Conservation (phyloP, 2,329 filamentous ascomycete species). For the Penicillium nordicum region DNA sequence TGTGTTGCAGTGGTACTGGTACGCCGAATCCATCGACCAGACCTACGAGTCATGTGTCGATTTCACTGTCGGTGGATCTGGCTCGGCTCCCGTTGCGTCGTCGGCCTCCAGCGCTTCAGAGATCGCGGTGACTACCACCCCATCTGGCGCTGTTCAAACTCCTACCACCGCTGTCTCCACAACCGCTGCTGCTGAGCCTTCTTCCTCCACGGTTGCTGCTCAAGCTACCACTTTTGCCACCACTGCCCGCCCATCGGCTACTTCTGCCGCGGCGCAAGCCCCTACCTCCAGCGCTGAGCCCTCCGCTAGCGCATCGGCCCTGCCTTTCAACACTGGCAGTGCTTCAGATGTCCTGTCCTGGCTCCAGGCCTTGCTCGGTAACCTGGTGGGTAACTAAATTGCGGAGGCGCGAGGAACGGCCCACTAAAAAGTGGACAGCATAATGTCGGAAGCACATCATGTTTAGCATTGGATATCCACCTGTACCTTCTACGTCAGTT, state of each 20-base stretch:
- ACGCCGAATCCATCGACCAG: constrained; percentile 33
- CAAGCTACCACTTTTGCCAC: constrained; percentile 19
- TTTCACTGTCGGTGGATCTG: constrained; percentile 28
- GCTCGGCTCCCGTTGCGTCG: constrained; percentile 3
- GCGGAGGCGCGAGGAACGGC: neutral
- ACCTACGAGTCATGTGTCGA: constrained; percentile 38
- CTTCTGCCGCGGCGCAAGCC: neutral
- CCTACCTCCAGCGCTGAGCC: neutral
- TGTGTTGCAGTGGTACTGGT: constrained; percentile 39
- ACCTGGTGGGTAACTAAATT: constrained; percentile 16
- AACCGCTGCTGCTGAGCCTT: constrained; percentile 1
- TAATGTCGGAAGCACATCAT: neutral
- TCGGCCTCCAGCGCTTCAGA: neutral
- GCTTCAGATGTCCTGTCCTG: constrained; percentile 14
- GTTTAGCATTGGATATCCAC: neutral
- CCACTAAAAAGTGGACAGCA: neutral
- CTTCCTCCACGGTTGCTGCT: neutral
- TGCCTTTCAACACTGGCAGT: constrained; percentile 15
- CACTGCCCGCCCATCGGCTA: constrained; percentile 11
- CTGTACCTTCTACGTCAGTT: neutral
- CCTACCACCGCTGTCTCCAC: neutral
- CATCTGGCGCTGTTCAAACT: neutral
- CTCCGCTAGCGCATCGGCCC: neutral
- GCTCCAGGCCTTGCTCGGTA: constrained; percentile 16
- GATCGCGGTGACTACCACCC: neutral